phyloP scores from a whole-genome alignment of 169 alveolate species.

The Eimeria acervulina region DNA sequence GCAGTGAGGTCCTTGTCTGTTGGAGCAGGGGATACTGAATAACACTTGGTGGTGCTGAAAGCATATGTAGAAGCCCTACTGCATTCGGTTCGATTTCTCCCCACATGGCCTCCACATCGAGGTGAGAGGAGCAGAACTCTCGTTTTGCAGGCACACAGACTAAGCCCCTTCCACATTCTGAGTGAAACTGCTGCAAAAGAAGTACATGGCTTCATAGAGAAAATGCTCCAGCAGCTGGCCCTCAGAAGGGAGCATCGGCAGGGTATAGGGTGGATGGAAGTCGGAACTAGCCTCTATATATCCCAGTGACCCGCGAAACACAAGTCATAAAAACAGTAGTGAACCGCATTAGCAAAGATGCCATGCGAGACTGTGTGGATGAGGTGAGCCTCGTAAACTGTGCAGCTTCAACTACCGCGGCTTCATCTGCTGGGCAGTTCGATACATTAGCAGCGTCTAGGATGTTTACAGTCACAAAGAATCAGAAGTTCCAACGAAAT shows the following conservation, averaged over 20 bases:
- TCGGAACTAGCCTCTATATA: background rate
- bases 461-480: background rate
- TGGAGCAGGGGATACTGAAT: background rate
- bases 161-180: constrained; percentile 9
- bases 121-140: background rate
- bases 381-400: background rate
- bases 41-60: background rate
- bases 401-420: background rate
- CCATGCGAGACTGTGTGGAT: background rate
- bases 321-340: background rate
- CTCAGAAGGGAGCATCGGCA: background rate
- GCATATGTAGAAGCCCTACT: background rate
- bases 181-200: background rate
- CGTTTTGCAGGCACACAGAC: background rate
- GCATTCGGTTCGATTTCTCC: background rate
- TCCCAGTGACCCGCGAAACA: background rate
- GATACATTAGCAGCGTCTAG: background rate
- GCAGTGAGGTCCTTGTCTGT: background rate
- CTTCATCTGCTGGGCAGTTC: background rate
- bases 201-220: background rate
- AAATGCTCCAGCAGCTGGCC: background rate
- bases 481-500: background rate
- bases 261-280: background rate
- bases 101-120: background rate
- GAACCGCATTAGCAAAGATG: background rate